Evolutionary conservation across 2,329 filamentous ascomycete species (phyloP).

Genomic region (Xylariaceae sp.): DNA sequence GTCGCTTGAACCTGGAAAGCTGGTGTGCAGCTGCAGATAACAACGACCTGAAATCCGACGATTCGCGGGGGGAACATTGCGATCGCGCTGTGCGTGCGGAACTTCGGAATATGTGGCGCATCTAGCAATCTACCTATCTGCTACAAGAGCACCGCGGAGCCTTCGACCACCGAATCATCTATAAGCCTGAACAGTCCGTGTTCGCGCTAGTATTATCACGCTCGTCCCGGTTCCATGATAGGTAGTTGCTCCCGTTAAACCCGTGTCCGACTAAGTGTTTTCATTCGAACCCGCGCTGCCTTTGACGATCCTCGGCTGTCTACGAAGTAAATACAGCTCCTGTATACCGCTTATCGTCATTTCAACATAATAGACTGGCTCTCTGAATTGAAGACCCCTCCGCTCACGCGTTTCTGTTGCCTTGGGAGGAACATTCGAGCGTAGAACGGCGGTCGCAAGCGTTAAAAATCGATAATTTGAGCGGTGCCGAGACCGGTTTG

Average conservation of each 20-base stretch:
- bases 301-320: background rate
- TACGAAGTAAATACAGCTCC: background rate
- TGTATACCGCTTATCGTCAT: background rate
- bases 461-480: constrained; percentile 20
- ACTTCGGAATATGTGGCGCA: background rate
- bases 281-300: background rate
- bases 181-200: background rate
- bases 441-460: constrained; percentile 20
- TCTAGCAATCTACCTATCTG: background rate
- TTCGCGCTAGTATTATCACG: background rate
- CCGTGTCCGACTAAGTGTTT: no score
- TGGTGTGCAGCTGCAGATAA: no score
- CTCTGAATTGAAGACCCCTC: no score
- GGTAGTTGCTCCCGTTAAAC: no score
- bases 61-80: background rate
- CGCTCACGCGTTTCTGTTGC: background rate
- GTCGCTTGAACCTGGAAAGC: background rate
- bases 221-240: background rate
- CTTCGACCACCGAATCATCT: background rate
- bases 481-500: constrained; percentile 24
- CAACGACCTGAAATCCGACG: background rate
- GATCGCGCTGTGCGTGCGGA: background rate
- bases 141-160: background rate
- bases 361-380: background rate
- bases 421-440: constrained; percentile 3